Evolutionary conservation across 176 grass and related monocot species (phyloP).

Genomic region (Saccharum spontaneum): DNA sequence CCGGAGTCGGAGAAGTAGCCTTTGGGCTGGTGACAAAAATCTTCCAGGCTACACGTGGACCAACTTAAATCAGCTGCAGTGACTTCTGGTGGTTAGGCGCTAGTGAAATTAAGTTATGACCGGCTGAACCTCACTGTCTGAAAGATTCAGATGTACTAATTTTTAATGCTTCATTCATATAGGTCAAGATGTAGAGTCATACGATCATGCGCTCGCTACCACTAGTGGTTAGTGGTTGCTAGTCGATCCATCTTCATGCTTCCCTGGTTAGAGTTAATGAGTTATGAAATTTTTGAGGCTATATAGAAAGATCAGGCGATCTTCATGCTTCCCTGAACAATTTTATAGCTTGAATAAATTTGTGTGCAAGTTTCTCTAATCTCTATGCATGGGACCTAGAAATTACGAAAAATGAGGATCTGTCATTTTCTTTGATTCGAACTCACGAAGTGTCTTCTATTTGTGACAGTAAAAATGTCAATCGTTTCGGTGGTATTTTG

Average conservation of each 20-base stretch:
- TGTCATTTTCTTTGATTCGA: background rate
- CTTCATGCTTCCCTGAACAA: too few species aligned
- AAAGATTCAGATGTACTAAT: background rate
- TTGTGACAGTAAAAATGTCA: background rate
- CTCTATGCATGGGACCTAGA: background rate
- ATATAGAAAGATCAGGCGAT: background rate
- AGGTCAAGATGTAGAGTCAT: background rate
- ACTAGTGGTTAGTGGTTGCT: background rate
- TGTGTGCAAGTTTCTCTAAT: background rate
- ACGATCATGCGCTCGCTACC: background rate
- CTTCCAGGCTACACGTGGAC: background rate
- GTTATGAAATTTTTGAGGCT: too few species aligned
- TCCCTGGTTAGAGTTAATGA: background rate
- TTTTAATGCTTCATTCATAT: background rate
- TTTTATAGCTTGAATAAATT: background rate
- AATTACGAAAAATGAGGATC: background rate
- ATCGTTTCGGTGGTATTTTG: background rate
- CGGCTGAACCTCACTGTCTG: background rate
- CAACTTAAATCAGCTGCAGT: background rate
- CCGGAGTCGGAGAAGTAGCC: conserved; percentile 37
- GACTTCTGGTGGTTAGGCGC: conserved; percentile 4
- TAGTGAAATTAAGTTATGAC: conserved; percentile 9
- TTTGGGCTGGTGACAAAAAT: background rate
- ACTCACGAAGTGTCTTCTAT: too few species aligned
- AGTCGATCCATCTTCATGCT: background rate